Evolutionary conservation across 225 moss, liverwort and hornwort species (phyloP), one percentile per base, ranked within the genome.

Genomic region (Sphagnum tenellum): DNA sequence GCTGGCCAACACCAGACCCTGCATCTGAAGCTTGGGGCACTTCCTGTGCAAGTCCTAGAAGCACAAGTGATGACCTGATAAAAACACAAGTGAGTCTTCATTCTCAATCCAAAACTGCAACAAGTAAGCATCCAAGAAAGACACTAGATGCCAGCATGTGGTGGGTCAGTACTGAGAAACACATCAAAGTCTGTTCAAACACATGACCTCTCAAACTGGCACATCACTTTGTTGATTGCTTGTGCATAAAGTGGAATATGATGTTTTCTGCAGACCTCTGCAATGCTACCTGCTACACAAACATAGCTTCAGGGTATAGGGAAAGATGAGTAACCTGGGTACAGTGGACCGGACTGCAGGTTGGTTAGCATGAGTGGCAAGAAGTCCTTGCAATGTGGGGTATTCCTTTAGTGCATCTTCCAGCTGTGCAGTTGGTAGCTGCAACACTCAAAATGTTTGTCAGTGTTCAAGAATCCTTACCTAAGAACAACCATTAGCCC

Each of bases 371-470:
- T 99, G 98, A 62, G 89, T 79, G 71, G 98, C 90, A 63, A 99
- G 83, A 47, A 90, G 93, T 62, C 73, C 89, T 75, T 80, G 90
- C 84, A 99, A 78, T 55, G 68, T 81, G 3, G 98, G 98, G 60
- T 93, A 93, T 68, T 89, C 88, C 70, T 82, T 87, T 51, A 99
- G 74, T 76, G 98, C 98, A 74, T 99, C 98, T 75, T 99, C 98
- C 71, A 99, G 84, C 70, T 99, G 98, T 50, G 93, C 85, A 55
- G 87, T 82, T 14, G 98, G 98, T 71, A 99, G 71, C 93, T 99
- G 90, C 46, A 72, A 74, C 49, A 12, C 56, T 58, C 48, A 61
- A 14, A 49, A 14, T 5, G 8, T 50, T 64, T 61, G 61, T 50
- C 62, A 49, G 7, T 44, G 45, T 46, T 62, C 9, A 29, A 29